These are phyloP conservation scores for Fusarium xyrophilum DNA, from an alignment of 2,329 filamentous ascomycete species.

Conservation along the genomic window DNA sequence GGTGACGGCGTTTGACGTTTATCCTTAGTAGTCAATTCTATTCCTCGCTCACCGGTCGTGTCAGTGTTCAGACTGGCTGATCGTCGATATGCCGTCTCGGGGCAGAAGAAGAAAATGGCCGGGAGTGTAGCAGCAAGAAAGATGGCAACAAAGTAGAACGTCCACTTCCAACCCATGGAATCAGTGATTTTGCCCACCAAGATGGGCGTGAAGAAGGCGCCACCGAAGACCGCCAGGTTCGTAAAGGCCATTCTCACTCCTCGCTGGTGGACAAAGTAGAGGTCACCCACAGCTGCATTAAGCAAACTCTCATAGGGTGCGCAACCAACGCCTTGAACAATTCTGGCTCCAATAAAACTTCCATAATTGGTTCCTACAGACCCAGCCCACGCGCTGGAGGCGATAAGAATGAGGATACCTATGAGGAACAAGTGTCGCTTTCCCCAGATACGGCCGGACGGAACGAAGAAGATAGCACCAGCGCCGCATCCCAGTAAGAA, in stretches of 20 bases:
- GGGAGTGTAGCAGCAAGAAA: constrained; percentile 76
- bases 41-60: constrained; percentile 51
- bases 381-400: constrained; percentile 80
- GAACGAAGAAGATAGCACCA: constrained; percentile 84
- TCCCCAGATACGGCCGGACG: constrained; percentile 87
- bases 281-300: constrained; percentile 85
- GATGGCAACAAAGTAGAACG: constrained; percentile 87
- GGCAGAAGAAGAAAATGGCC: constrained; percentile 77
- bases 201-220: constrained; percentile 77
- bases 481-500: constrained; percentile 84
- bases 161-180: constrained; percentile 82
- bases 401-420: constrained; percentile 75
- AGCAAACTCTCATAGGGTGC: constrained; percentile 91
- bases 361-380: constrained; percentile 70
- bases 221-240: constrained; percentile 64
- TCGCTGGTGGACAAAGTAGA: constrained; percentile 87
- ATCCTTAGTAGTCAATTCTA: constrained; percentile 20
- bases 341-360: constrained; percentile 77
- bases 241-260: constrained; percentile 86
- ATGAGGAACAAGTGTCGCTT: constrained; percentile 88
- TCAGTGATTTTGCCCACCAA: constrained; percentile 85
- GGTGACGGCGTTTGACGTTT: constrained; percentile 12
- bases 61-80: constrained; percentile 74
- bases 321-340: constrained; percentile 85
- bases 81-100: constrained; percentile 81